Evolutionary conservation across 345 rosid genomes (phyloP).

Genomic region (Syzygium aromaticum): DNA sequence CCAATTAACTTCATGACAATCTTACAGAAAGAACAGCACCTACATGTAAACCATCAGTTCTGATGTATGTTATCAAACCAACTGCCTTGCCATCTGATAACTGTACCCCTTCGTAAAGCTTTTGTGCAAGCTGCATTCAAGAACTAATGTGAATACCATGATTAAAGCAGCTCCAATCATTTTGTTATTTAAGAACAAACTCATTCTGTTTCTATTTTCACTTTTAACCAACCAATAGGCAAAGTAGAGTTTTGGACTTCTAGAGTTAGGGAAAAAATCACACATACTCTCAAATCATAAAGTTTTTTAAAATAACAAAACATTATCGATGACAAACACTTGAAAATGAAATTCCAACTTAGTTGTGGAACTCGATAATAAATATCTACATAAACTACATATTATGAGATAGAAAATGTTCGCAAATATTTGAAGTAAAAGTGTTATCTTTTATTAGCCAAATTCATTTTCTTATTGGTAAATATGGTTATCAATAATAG

Average conservation of each 20-base stretch:
- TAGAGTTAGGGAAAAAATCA: neutral
- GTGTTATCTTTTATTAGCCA: neutral
- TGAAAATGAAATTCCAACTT: neutral
- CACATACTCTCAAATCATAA: neutral
- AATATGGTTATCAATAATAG: neutral
- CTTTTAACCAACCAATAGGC: neutral
- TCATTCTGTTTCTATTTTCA: neutral
- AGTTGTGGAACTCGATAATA: neutral
- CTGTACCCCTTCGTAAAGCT: conserved; percentile 89
- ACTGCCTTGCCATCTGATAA: conserved; percentile 60
- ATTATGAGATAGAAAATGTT: neutral
- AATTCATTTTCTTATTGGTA: neutral
- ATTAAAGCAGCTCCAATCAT: neutral
- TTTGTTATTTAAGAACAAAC: neutral
- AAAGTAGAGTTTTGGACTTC: neutral
- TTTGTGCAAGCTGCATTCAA: conserved; percentile 82
- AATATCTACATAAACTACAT: neutral
- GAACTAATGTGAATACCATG: conserved; percentile 7
- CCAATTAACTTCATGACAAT: neutral
- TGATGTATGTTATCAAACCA: conserved; percentile 89
- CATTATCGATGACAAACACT: neutral
- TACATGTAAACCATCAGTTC: conserved; percentile 98
- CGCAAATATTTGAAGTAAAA: neutral
- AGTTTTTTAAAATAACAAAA: neutral
- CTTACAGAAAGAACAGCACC: conserved; percentile 21